Percentiles rank a stretch among this genome's conserved stretches.
Evolutionary conservation across 225 moss, liverwort and hornwort genomes (phyloP).

Genomic region (Physcomitrellopsis africana): DNA sequence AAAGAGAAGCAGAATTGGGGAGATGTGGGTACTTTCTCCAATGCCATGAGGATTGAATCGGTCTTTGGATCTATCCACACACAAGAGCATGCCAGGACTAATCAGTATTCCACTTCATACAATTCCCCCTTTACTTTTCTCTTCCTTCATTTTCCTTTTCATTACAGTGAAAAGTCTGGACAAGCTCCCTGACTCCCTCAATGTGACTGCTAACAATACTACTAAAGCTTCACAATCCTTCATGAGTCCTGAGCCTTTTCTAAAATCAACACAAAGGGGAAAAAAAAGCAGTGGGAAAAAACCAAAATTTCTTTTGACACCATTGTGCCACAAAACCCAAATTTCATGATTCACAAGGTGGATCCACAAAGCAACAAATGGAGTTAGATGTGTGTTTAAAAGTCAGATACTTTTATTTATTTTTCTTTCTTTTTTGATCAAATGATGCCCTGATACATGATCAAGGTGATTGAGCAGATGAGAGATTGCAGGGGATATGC

Average conservation of each 20-base stretch:
- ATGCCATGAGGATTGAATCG: slow-evolving; percentile 17
- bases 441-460: not conserved
- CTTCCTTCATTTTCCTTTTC: not conserved
- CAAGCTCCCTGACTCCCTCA: not conserved
- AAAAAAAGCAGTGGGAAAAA: too few species aligned
- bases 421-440: too few species aligned
- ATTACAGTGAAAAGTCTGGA: slow-evolving; percentile 33
- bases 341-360: too few species aligned
- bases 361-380: too few species aligned
- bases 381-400: too few species aligned
- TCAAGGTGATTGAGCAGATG: not conserved
- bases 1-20: slow-evolving; percentile 4
- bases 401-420: too few species aligned
- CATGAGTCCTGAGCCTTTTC: too few species aligned
- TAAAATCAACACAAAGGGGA: too few species aligned
- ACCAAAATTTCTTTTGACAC: too few species aligned
- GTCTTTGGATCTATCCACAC: slow-evolving; percentile 27
- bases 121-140: too few species aligned
- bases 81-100: slow-evolving; percentile 29
- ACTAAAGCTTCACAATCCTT: not conserved
- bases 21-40: slow-evolving; percentile 25
- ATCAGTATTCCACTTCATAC: not conserved
- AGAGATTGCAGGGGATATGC: slow-evolving; percentile 4
- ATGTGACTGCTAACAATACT: not conserved
- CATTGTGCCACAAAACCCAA: too few species aligned